Evolutionary conservation across 2,329 filamentous ascomycete genomes (phyloP), one percentile per base, ranked within the genome.

Genomic region (Colletotrichum zoysiae): DNA sequence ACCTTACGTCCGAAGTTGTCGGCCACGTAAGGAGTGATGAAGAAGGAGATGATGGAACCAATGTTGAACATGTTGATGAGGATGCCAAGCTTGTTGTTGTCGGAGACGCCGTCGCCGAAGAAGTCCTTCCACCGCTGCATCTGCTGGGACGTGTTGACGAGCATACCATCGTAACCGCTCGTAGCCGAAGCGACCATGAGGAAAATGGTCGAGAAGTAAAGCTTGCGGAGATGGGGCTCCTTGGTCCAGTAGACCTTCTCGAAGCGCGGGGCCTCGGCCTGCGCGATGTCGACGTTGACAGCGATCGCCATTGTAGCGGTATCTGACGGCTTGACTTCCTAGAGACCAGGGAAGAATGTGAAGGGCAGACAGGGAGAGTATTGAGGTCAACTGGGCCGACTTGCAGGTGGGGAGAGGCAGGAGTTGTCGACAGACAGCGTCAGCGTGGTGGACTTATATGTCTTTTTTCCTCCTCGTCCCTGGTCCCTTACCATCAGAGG

Each of bases 161-260:
- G 81, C 85, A 88, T 87, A 67, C 88, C 88, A 79, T 91, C 89
- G 77, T 90, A 90, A 65, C 88, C 88, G 9, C 88, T 90, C 40
- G 88, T 90, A 55, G 88, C 88, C 40, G 88, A 90, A 16, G 87
- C 88, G 68, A 90, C 81, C 78, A 88, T 87, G 69, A 91, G 82
- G 70, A 90, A 84, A 26, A 84, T 79, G 70, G 82, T 83, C 77
- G 85, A 84, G 62, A 83, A 82, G 76, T 90, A 90, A 14, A 90
- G 84, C 77, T 84, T 86, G 64, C 88, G 83, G 65, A 90, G 80
- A 76, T 88, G 86, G 48, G 87, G 87, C 74, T 90, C 86, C 75
- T 81, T 83, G 73, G 82, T 86, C 89, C 89, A 91, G 66, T 80
- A 84, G 30, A 90, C 88, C 69, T 83, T 82, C 75, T 88, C 85